Conservation (phyloP, 2,329 filamentous ascomycete species). For the Beauveria pseudobassiana region DNA sequence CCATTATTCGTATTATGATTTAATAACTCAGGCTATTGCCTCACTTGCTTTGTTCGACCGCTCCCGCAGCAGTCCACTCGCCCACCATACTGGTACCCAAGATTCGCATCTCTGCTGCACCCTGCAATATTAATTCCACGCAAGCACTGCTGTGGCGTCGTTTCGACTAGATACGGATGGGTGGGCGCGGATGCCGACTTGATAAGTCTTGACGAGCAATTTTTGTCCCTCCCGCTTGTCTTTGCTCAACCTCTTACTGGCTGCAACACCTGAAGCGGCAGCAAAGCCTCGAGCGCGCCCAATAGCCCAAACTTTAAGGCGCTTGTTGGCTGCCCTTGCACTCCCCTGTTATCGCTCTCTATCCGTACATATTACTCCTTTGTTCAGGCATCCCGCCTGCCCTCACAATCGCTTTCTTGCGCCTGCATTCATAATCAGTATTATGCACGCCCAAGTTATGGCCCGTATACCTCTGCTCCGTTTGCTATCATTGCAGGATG, state of each 20-base stretch:
- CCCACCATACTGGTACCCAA: neutral
- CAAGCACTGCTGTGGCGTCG: neutral
- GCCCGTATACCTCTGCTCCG: too few relatives aligned
- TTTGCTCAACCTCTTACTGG: too few relatives aligned
- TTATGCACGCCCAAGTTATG: too few relatives aligned
- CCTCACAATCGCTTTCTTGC: neutral
- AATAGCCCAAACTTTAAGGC: neutral
- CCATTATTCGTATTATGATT: neutral
- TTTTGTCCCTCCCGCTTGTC: too few relatives aligned
- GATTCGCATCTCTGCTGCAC: neutral
- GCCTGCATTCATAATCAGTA: neutral
- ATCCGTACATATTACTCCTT: neutral
- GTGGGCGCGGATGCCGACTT: neutral
- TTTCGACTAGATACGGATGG: conserved; percentile 1
- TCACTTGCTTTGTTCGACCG: neutral
- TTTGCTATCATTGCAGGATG: neutral
- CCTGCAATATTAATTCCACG: neutral
- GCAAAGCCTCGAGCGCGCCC: neutral
- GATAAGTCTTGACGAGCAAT: neutral
- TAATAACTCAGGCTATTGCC: neutral
- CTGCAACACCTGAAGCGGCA: neutral
- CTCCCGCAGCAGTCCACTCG: neutral
- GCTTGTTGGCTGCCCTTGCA: neutral
- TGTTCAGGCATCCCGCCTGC: neutral
- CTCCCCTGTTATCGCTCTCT: neutral